Evolutionary conservation across 2,329 filamentous ascomycete species (phyloP).

Genomic region (Fusarium piperis): DNA sequence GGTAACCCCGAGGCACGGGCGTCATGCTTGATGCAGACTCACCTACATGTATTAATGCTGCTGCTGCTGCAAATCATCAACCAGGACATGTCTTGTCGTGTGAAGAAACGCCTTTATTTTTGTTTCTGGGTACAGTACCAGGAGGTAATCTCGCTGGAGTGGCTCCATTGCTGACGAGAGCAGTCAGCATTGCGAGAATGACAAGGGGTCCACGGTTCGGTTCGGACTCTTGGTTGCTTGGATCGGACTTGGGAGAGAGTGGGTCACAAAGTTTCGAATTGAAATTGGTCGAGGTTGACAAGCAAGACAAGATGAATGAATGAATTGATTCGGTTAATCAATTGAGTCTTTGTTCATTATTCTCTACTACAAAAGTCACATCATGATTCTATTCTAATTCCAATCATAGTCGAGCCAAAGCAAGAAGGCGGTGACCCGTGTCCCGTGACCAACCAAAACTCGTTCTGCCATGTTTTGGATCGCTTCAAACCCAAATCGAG

Average conservation of each 20-base stretch:
- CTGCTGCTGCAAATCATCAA: neutral
- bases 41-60: neutral
- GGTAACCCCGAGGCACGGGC: neutral
- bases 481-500: slow-evolving; percentile 7
- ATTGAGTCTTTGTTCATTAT: neutral
- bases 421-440: neutral
- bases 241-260: neutral
- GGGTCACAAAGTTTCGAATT: neutral
- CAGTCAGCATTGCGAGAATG: slow-evolving; percentile 4
- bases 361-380: neutral
- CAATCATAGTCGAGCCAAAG: neutral
- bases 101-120: neutral
- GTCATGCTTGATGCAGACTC: neutral
- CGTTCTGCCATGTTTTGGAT: neutral
- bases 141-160: slow-evolving; percentile 3
- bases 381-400: neutral
- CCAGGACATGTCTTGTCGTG: neutral
- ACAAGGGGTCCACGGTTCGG: neutral
- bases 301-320: neutral
- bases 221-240: neutral
- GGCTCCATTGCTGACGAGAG: slow-evolving; percentile 15
- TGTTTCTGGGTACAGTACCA: neutral
- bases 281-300: neutral
- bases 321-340: neutral
- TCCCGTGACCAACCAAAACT: neutral